phyloP scores from a whole-genome alignment of 306 rosid genomes.

The Pachyrhizus erosus region DNA sequence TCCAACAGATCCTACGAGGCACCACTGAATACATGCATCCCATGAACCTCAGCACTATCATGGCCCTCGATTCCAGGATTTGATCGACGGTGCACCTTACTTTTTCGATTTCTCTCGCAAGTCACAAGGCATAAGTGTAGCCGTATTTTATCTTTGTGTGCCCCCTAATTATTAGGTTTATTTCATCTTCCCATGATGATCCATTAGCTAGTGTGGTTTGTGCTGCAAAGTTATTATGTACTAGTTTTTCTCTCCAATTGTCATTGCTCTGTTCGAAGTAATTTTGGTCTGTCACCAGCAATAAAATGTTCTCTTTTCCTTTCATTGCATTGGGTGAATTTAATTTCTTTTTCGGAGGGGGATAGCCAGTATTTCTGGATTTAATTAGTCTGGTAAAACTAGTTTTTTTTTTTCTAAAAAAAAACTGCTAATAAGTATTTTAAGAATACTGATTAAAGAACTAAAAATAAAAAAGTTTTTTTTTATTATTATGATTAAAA shows the following conservation, averaged over 20 bases:
- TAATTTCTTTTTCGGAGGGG: no score
- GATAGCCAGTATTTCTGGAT: no score
- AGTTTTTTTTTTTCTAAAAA: no score
- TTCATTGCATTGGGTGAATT: not conserved
- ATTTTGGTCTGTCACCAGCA: conserved; percentile 10
- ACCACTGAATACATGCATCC: conserved; percentile 70
- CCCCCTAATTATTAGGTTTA: not conserved
- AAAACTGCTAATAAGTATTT: no score
- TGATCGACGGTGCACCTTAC: conserved; percentile 25
- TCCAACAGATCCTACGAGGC: conserved; percentile 66
- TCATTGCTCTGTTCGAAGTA: not conserved
- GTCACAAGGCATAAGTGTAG: no score
- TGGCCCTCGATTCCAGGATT: conserved; percentile 62
- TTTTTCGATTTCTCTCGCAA: no score
- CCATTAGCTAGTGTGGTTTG: conserved; percentile 35
- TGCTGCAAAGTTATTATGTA: conserved; percentile 17
- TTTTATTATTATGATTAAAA: no score
- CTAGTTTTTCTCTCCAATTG: conserved; percentile 5
- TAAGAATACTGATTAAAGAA: no score
- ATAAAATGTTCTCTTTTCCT: conserved; percentile 26
- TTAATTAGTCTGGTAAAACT: no score
- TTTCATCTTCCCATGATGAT: not conserved
- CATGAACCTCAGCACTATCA: conserved; percentile 76
- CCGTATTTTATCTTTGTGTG: not conserved
- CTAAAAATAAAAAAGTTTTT: no score